Conservation (phyloP, 2,329 filamentous ascomycete species). For the Talaromyces sp. region DNA sequence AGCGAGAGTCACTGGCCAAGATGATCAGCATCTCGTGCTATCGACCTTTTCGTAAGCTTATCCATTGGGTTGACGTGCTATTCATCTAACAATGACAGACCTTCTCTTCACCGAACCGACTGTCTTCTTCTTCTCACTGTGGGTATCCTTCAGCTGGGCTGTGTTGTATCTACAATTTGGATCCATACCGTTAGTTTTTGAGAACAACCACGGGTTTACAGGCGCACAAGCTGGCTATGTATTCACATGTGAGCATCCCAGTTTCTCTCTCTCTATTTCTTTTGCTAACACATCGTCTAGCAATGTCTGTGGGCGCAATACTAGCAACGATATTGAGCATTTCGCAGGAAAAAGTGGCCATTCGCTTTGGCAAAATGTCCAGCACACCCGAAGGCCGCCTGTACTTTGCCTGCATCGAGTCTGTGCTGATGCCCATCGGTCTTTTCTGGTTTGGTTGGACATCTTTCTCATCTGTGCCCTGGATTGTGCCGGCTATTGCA, state of each 20-base stretch:
- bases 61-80: neutral
- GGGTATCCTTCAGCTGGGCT: conserved; percentile 87
- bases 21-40: conserved; percentile 71
- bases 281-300: conserved; percentile 19
- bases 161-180: conserved; percentile 81
- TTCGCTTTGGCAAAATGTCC: conserved; percentile 41
- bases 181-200: conserved; percentile 74
- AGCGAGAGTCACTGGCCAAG: conserved; percentile 60
- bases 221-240: conserved; percentile 64
- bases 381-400: conserved; percentile 68
- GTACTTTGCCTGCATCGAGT: conserved; percentile 76
- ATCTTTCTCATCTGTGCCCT: conserved; percentile 56
- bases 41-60: conserved; percentile 63
- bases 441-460: conserved; percentile 79
- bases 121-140: conserved; percentile 71
- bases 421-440: conserved; percentile 69
- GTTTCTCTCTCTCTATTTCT: neutral
- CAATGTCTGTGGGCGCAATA: conserved; percentile 63
- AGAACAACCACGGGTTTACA: conserved; percentile 61
- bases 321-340: conserved; percentile 66
- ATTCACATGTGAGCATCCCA: conserved; percentile 49
- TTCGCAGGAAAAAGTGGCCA: conserved; percentile 64
- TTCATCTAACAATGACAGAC: conserved; percentile 22
- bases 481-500: conserved; percentile 66
- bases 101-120: conserved; percentile 61